Evolutionary conservation across 352 stramenopile genomes (phyloP).

Genomic region (Phytopythium oedochilum): DNA sequence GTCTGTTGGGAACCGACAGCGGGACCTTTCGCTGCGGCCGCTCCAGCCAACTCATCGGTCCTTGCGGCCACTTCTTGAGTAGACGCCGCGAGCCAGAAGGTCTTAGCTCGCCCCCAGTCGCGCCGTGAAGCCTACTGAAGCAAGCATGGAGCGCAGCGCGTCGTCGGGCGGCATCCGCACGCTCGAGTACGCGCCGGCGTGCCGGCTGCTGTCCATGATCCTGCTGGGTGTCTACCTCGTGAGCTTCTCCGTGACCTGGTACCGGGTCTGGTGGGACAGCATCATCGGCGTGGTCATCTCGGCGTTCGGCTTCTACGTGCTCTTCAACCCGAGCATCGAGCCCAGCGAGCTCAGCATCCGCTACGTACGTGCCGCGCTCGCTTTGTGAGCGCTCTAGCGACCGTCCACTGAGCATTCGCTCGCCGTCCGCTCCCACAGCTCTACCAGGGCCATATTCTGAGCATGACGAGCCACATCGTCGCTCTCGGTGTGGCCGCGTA

Average conservation of each 20-base stretch:
- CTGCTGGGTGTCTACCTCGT: conserved; percentile 42
- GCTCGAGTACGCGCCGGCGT: conserved; percentile 60
- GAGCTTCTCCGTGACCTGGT: conserved; percentile 77
- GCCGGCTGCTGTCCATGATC: conserved; percentile 54
- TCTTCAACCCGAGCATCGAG: conserved; percentile 40
- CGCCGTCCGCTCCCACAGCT: conserved; percentile 36
- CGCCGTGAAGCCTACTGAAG: neutral
- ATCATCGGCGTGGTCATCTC: conserved; percentile 50
- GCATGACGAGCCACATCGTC: conserved; percentile 52
- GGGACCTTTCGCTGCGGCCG: neutral
- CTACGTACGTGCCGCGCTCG: conserved; percentile 9
- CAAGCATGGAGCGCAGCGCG: neutral
- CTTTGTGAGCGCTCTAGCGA: too few species aligned
- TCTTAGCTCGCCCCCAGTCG: neutral
- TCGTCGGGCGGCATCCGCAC: conserved; percentile 25
- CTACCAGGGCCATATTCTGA: conserved; percentile 46
- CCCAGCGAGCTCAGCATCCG: conserved; percentile 32
- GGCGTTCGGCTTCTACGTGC: conserved; percentile 43
- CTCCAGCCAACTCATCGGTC: neutral
- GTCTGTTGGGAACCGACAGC: neutral
- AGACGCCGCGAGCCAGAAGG: neutral
- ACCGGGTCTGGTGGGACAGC: conserved; percentile 78
- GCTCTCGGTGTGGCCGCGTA: conserved; percentile 52
- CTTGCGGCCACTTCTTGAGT: neutral
- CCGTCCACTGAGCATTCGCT: too few species aligned